Evolutionary conservation across 768 basidiomycete species (phyloP), one percentile per base, ranked within the genome.

Genomic region (Boletus reticuloceps): DNA sequence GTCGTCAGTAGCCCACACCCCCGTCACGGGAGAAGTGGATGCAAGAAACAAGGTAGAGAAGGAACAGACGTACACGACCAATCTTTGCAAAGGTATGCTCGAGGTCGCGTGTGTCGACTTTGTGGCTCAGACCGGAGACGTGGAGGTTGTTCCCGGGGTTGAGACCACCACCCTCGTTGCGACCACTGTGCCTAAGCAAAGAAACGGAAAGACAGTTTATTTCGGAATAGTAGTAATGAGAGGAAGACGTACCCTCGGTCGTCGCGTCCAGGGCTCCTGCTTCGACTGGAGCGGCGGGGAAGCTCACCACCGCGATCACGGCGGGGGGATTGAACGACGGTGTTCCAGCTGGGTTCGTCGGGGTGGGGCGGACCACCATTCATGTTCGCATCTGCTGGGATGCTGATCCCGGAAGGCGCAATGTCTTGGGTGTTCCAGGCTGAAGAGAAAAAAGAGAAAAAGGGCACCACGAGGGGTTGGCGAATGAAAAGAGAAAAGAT

Each of bases 351-450:
- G 39, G 73, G 79, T 50, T 85, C 84, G 52, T 84, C 85, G n/a
- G 72, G 77, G 49, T 69, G 71, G 53, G 75, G 75, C 48, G 64
- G 70, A 53, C 69, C 78, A 59, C 74, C 85, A 44, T 79, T 74
- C 69, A 77, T 67, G 51, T 69, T 67, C 2, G 72, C 66, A 48
- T 81, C 80, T 25, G 82, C 79, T 48, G 88, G 88, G 65, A 90
- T 90, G 71, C 85, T 84, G 60, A 89, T 89, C 45, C 81, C 86
- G 10, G 84, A 75, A 52, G 88, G 85, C 34, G 85, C 88, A 59
- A 89, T 88, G 61, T 91, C 89, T 83, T 88, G 86, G 36, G 85
- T 82, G 75, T 89, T 87, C 89, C 88, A 90, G 67, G 89, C 89
- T 89, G 83, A 69, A 71, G 68, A 65, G 58, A 64, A 63, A 51